Conservation (phyloP, 805 yeast genomes). For the Hanseniaspora lindneri region DNA sequence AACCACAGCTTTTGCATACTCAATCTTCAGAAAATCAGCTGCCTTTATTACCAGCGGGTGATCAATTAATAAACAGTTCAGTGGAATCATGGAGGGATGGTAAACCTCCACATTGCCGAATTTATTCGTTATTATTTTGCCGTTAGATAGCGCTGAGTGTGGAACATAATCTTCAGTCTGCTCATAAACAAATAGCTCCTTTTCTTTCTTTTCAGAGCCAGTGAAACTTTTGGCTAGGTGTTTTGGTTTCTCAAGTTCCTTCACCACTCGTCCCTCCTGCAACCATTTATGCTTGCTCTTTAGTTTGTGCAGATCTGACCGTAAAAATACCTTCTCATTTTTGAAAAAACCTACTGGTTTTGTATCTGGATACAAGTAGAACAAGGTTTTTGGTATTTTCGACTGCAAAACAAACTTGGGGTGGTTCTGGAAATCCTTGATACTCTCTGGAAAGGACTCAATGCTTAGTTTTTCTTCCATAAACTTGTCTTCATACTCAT, state of each 20-base stretch:
- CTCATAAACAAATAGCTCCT: conserved; percentile 55
- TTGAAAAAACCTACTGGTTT: conserved; percentile 55
- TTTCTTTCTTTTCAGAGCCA: conserved; percentile 36
- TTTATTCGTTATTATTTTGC: conserved; percentile 59
- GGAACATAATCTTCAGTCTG: conserved; percentile 68
- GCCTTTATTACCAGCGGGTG: conserved; percentile 52
- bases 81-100: conserved; percentile 69
- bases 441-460: conserved; percentile 80
- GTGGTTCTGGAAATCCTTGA: conserved; percentile 75
- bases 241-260: conserved; percentile 56
- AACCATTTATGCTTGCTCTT: conserved; percentile 80
- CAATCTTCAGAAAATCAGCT: conserved; percentile 56
- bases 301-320: conserved; percentile 51
- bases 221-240: conserved; percentile 32
- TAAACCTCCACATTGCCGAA: conserved; percentile 79
- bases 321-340: conserved; percentile 51
- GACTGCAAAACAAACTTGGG: conserved; percentile 74
- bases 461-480: conserved; percentile 40
- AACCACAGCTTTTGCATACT: conserved; percentile 76
- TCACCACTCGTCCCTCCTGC: conserved; percentile 62
- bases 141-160: conserved; percentile 44
- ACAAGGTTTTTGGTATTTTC: conserved; percentile 44
- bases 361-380: conserved; percentile 61
- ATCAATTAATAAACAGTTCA: conserved; percentile 53
- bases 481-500: conserved; percentile 30